A percentile compares a stretch with the other conserved stretches of the same genome.
Conservation (phyloP, 1,284 basidiomycete species). For the Cryptococcus floricola region DNA sequence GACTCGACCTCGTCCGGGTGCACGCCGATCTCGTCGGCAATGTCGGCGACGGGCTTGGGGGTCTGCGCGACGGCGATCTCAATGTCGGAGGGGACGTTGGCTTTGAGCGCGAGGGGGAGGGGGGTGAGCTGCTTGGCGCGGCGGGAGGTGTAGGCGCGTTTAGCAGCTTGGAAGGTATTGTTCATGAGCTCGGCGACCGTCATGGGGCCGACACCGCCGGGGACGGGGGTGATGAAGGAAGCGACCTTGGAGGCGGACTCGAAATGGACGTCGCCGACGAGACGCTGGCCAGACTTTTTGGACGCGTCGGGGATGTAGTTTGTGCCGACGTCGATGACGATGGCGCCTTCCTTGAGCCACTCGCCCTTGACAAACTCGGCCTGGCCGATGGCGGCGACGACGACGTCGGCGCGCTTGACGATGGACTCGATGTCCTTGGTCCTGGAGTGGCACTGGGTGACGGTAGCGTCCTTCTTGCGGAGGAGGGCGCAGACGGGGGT, state of each 20-base stretch:
- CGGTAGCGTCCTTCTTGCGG: conserved; percentile 85
- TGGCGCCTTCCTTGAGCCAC: conserved; percentile 92
- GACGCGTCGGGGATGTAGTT: conserved; percentile 88
- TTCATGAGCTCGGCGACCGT: conserved; percentile 98
- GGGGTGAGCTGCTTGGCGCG: conserved; percentile 67
- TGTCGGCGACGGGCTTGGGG: conserved; percentile 78
- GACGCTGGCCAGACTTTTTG: conserved; percentile 92
- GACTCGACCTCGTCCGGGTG: conserved; percentile 83
- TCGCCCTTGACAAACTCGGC: conserved; percentile 84
- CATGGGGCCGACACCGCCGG: conserved; percentile 98
- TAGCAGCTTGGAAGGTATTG: conserved; percentile 83
- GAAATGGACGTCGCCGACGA: conserved; percentile 95
- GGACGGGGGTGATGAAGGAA: conserved; percentile 91
- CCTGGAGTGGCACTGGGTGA: conserved; percentile 94
- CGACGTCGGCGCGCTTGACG: conserved; percentile 82
- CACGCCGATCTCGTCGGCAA: conserved; percentile 87
- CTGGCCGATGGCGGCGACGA: conserved; percentile 91
- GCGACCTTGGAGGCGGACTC: conserved; percentile 71
- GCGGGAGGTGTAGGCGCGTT: conserved; percentile 68
- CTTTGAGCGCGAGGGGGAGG: conserved; percentile 57
- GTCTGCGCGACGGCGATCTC: conserved; percentile 94
- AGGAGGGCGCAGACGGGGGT: conserved; percentile 90
- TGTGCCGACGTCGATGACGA: conserved; percentile 95
- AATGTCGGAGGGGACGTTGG: conserved; percentile 89
- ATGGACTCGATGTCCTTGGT: conserved; percentile 76